Evolutionary conservation across 768 basidiomycete species (phyloP).

Genomic region (Amanita rimosa): DNA sequence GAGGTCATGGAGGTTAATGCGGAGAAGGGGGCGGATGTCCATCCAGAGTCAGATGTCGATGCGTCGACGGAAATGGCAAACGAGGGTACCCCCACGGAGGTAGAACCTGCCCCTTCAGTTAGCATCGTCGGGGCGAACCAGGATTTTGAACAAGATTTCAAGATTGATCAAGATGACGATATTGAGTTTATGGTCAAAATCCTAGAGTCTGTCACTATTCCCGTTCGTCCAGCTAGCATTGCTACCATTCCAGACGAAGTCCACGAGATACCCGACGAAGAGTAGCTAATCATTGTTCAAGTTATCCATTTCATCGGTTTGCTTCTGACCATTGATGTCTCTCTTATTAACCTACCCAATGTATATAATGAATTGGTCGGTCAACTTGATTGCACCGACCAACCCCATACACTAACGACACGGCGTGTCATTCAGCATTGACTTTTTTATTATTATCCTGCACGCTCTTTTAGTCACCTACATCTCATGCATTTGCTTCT

Average conservation of each 20-base stretch:
- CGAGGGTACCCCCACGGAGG: neutral
- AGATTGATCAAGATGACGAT: slow-evolving; percentile 21
- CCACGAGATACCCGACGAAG: slow-evolving; percentile 43
- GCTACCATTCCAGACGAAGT: slow-evolving; percentile 43
- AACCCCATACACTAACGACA: neutral
- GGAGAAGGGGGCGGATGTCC: neutral
- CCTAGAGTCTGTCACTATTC: slow-evolving; percentile 34
- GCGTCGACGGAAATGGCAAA: neutral
- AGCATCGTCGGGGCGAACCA: neutral
- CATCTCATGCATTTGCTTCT: neutral
- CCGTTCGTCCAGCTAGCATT: slow-evolving; percentile 29
- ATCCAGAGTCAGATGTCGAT: neutral
- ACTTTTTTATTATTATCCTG: no score
- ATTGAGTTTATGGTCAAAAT: slow-evolving; percentile 59
- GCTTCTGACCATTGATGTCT: neutral
- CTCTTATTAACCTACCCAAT: neutral
- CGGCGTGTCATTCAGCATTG: neutral
- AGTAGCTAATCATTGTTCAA: slow-evolving; percentile 16
- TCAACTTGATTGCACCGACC: neutral
- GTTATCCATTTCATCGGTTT: neutral
- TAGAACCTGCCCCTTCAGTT: no score
- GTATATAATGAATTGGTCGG: neutral
- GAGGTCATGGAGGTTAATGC: neutral
- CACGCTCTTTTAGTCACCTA: slow-evolving; percentile 3
- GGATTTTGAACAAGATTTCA: neutral